Conservation (phyloP, 2,329 filamentous ascomycete genomes). For the Cytospora paraplurivora region DNA sequence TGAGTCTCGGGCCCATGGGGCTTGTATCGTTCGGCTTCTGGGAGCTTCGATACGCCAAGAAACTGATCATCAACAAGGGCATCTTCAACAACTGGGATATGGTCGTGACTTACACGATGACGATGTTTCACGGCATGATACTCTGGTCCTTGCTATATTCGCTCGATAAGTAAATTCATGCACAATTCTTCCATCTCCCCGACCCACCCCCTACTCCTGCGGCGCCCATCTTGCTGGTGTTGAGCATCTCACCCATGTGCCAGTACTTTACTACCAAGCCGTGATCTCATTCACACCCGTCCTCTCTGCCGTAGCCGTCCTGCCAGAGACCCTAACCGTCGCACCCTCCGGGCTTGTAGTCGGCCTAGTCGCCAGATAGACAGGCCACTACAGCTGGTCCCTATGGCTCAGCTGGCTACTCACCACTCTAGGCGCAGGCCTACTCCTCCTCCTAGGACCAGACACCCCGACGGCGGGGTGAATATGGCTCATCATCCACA, state of each 20-base stretch:
- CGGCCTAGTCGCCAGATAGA: conserved; percentile 56
- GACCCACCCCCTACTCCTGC: conserved; percentile 8
- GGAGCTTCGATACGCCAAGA: conserved; percentile 51
- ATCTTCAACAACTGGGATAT: conserved; percentile 53
- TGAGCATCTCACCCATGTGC: conserved; percentile 12
- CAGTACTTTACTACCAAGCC: conserved; percentile 49
- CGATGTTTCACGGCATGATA: conserved; percentile 59
- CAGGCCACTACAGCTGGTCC: conserved; percentile 61
- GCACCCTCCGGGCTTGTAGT: conserved; percentile 61
- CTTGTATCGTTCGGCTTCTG: conserved; percentile 56
- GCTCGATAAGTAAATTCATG: conserved; percentile 40
- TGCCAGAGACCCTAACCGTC: conserved; percentile 64
- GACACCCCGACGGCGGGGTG: conserved; percentile 55
- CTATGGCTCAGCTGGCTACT: conserved; percentile 64
- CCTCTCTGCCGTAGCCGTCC: conserved; percentile 56
- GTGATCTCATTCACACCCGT: conserved; percentile 58
- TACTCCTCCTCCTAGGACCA: conserved; percentile 50
- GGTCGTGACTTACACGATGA: conserved; percentile 46
- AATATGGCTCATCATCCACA: conserved; percentile 62
- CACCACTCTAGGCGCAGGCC: conserved; percentile 59
- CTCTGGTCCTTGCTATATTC: conserved; percentile 59
- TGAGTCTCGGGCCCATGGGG: conserved; percentile 56
- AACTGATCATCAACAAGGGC: conserved; percentile 51
- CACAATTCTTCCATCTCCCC: conserved; percentile 30
- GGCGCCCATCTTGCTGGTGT: conserved; percentile 23